These are phyloP conservation scores for Antitrichia curtipendula DNA, from an alignment of 225 moss, liverwort and hornwort genomes.

Conservation along the genomic window DNA sequence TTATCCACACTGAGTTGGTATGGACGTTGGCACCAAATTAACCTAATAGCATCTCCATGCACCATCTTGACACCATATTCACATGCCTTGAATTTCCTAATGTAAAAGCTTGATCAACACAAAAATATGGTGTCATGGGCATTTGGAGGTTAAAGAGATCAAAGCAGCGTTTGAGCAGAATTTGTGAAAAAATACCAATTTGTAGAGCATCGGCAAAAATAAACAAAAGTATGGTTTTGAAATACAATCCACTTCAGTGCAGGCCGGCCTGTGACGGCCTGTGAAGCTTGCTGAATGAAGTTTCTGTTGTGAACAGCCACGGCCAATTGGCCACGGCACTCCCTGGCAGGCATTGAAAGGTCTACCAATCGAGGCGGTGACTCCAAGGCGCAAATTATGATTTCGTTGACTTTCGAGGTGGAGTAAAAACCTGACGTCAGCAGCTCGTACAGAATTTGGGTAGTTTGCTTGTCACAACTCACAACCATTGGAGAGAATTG, in stretches of 20 bases:
- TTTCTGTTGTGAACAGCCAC: neutral
- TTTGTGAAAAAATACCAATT: neutral
- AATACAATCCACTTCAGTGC: neutral
- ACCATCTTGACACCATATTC: no score
- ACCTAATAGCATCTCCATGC: no score
- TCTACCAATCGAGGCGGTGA: neutral
- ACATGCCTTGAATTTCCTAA: no score
- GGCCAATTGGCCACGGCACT: no score
- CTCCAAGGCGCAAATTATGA: no score
- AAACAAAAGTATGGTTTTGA: neutral
- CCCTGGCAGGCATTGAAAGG: no score
- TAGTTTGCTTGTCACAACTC: neutral
- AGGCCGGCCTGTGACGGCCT: no score
- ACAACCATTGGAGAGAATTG: neutral
- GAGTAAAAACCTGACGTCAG: no score
- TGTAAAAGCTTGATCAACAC: neutral
- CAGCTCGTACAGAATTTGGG: neutral
- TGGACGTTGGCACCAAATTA: no score
- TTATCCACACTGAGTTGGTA: no score
- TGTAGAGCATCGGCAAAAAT: neutral
- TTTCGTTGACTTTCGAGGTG: neutral
- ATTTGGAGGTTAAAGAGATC: neutral
- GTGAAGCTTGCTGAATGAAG: neutral
- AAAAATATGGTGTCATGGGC: neutral
- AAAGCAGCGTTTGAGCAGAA: neutral